Evolutionary conservation across 345 rosid genomes (phyloP).

Genomic region (Turritis glabra): DNA sequence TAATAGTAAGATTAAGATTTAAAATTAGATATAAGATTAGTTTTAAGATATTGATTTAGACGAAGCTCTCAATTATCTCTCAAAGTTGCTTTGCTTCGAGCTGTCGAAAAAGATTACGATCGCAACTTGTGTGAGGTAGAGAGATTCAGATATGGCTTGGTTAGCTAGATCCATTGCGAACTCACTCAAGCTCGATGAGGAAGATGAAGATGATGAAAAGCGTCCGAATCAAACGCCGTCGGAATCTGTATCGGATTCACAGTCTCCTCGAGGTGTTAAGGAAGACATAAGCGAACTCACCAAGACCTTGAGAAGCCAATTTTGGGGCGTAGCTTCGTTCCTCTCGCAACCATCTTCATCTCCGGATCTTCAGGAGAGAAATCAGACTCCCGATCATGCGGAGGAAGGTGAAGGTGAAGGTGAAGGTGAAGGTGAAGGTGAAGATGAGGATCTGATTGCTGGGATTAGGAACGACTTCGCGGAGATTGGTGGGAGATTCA

Average conservation of each 20-base stretch:
- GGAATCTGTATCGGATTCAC: slow-evolving; percentile 38
- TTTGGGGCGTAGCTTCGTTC: slow-evolving; percentile 91
- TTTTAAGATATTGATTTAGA: slow-evolving; percentile 1
- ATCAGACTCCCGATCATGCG: slow-evolving; percentile 22
- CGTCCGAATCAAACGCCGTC: neutral
- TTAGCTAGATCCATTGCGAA: slow-evolving; percentile 75
- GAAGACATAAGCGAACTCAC: slow-evolving; percentile 79
- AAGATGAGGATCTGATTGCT: slow-evolving; percentile 36
- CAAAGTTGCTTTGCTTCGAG: neutral
- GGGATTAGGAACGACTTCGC: slow-evolving; percentile 39
- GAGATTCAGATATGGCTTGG: slow-evolving; percentile 69
- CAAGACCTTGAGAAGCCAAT: slow-evolving; percentile 70
- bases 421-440: slow-evolving; percentile 34
- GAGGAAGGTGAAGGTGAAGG: slow-evolving; percentile 38
- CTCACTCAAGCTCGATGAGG: slow-evolving; percentile 76
- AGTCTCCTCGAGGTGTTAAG: slow-evolving; percentile 69
- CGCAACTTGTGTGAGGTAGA: slow-evolving; percentile 11
- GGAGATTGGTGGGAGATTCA: slow-evolving; percentile 56
- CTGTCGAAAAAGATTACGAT: slow-evolving; percentile 16
- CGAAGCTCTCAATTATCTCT: neutral
- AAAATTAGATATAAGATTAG: neutral
- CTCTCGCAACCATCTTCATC: slow-evolving; percentile 54
- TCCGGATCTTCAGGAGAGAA: slow-evolving; percentile 31
- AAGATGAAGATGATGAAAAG: slow-evolving; percentile 46
- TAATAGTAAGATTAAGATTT: neutral